Percentiles rank a stretch among this genome's conserved stretches.
These are phyloP conservation scores for Wickerhamomyces hampshirensis DNA, from an alignment of 805 yeast species.

Conservation along the genomic window DNA sequence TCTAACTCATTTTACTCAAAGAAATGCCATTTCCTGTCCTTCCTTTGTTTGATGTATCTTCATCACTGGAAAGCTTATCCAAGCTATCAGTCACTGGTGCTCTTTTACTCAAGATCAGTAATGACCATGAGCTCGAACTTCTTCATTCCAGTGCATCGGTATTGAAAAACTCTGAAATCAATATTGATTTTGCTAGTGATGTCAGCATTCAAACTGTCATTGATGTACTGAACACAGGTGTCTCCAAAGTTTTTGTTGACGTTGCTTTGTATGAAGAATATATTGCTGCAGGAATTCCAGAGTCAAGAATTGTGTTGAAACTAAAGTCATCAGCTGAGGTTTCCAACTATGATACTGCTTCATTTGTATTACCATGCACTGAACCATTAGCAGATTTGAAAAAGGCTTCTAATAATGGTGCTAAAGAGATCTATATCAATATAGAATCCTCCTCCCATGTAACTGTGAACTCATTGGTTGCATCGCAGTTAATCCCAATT, in stretches of 20 bases:
- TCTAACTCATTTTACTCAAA: too few species aligned
- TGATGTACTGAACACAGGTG: constrained; percentile 58
- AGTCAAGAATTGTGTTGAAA: constrained; percentile 15
- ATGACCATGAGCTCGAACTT: constrained; percentile 18
- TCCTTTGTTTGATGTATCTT: constrained; percentile 25
- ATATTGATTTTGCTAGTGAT: constrained; percentile 21
- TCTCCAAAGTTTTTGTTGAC: constrained; percentile 39
- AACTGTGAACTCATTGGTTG: constrained; percentile 17
- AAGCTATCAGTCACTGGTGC: constrained; percentile 24
- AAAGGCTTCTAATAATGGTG: constrained; percentile 15
- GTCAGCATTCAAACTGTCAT: constrained; percentile 40
- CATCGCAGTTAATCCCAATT: constrained; percentile 22
- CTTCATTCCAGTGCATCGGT: constrained; percentile 12
- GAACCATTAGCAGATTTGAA: constrained; percentile 18
- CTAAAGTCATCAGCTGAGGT: constrained; percentile 5
- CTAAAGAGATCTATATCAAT: constrained; percentile 13
- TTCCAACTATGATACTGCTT: constrained; percentile 8
- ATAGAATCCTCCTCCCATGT: constrained; percentile 10
- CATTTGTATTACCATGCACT: constrained; percentile 19
- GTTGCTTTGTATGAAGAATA: constrained; percentile 28
- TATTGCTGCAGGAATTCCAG: constrained; percentile 47
- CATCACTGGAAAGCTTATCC: constrained; percentile 4
- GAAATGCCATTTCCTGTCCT: constrained; percentile 36
- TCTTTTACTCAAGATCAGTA: constrained; percentile 22
- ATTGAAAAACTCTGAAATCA: constrained; percentile 17